Base-by-base conservation (phyloP, 495 filamentous ascomycete genomes). In the Penicillium samsonianum region DNA sequence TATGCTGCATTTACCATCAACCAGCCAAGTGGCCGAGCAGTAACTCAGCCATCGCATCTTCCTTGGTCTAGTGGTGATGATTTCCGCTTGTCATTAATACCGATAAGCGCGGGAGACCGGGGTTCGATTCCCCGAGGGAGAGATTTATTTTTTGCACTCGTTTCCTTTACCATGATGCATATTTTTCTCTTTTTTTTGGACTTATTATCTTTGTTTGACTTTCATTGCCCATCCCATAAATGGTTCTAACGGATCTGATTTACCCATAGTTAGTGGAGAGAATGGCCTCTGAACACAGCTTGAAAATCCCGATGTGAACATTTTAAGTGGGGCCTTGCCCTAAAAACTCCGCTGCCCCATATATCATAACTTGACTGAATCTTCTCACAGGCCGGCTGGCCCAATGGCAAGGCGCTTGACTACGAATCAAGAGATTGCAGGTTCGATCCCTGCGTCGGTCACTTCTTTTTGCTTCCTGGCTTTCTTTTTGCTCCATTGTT, bases 381-480 rank as follows among this genome's bases (percentile, higher is more conserved):
- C 5, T 11, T 30, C 6, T 16, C 25, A 56, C 9, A 55, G 71
- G 71, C 69, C 72, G 65, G 74, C 74, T 84, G 80, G 82, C 81
- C 80, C 78, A 85, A 85, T 85, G 82, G 82, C 78, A 85, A 85
- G 82, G 82, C 82, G 82, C 82, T 85, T 85, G 82, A 85, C 82
- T 85, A 84, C 82, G 82, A 82, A 82, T 82, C 79, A 82, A 82
- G 79, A 82, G 79, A 82, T 82, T 80, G 73, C 73, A 75, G 71
- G 72, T 65, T 69, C 63, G 64, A 72, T 60, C 68, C 69, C 73
- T 68, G 72, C 72, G 66, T 74, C 69, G 68, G 70, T 72, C 65
- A 71, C 55, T 57, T 49, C 37, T 60, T 71, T 65, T 53, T 54
- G 9, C 2, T 17, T 12, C 16, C 5, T n/a, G 5, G 22, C 42